These are phyloP conservation scores for Sonneratia alba DNA, from an alignment of 345 rosid genomes.

Conservation along the genomic window DNA sequence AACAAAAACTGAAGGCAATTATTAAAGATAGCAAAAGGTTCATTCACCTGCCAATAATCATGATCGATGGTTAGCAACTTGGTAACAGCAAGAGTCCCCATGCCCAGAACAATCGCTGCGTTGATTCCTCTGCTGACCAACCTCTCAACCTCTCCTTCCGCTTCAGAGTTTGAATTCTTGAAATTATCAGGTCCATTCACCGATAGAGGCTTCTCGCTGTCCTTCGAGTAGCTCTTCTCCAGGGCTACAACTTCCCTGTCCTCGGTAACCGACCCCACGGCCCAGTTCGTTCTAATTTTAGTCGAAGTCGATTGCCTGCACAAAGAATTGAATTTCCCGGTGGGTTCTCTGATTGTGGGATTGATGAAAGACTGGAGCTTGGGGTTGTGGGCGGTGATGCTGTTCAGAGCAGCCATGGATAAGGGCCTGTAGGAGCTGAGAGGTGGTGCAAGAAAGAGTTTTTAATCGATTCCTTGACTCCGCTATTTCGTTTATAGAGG, in stretches of 20 bases:
- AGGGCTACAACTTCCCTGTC: conserved; percentile 40
- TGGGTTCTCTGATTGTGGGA: conserved; percentile 7
- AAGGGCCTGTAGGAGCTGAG: not conserved
- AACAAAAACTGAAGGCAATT: not conserved
- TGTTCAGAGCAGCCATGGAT: conserved; percentile 26
- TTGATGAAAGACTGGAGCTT: conserved; percentile 6
- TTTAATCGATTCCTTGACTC: not conserved
- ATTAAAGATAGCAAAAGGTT: not conserved
- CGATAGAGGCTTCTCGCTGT: conserved; percentile 11
- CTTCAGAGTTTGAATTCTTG: conserved; percentile 13
- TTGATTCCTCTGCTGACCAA: conserved; percentile 47
- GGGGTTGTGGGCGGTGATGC: conserved; percentile 11
- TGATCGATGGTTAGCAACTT: conserved; percentile 71
- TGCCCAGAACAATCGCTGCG: conserved; percentile 71
- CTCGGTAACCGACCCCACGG: conserved; percentile 35
- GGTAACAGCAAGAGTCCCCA: conserved; percentile 67
- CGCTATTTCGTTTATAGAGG: not conserved
- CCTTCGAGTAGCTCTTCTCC: conserved; percentile 12
- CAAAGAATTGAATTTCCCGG: conserved; percentile 6
- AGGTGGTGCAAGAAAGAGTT: not conserved
- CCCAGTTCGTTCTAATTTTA: conserved; percentile 23
- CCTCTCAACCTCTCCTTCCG: conserved; percentile 19
- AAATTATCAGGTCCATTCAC: conserved; percentile 20
- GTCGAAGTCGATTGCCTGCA: conserved; percentile 6
- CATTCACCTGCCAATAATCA: conserved; percentile 96